phyloP scores from a whole-genome alignment of 1,284 basidiomycete genomes.

The Peniophora sp. region DNA sequence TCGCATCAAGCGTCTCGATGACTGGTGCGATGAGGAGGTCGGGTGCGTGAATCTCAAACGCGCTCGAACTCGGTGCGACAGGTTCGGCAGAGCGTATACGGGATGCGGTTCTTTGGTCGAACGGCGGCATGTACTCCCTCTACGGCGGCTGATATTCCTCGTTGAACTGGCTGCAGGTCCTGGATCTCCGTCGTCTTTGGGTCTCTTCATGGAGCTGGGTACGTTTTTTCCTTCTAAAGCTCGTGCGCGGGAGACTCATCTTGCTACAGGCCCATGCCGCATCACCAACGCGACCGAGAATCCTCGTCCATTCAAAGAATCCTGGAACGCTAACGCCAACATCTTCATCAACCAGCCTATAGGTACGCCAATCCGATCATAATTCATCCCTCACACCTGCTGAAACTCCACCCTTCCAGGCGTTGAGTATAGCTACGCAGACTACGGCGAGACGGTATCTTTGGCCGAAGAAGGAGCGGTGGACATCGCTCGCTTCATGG shows the following conservation, averaged over 20 bases:
- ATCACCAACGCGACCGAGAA: constrained; percentile 31
- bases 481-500: constrained; percentile 63
- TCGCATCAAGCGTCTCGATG: constrained; percentile 12
- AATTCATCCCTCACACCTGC: too few relatives aligned
- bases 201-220: constrained; percentile 65
- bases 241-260: neutral
- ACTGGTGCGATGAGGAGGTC: constrained; percentile 11
- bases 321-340: constrained; percentile 66
- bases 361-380: constrained; percentile 40
- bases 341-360: constrained; percentile 63
- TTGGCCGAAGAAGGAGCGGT: constrained; percentile 50
- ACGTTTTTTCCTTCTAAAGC: neutral
- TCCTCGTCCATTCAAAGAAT: constrained; percentile 47
- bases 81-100: constrained; percentile 20
- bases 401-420: too few relatives aligned
- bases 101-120: constrained; percentile 51
- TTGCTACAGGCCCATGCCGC: constrained; percentile 34
- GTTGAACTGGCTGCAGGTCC: constrained; percentile 27
- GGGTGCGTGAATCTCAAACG: neutral
- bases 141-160: neutral
- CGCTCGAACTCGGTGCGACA: neutral
- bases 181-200: constrained; percentile 47
- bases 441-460: constrained; percentile 54
- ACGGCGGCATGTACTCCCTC: constrained; percentile 35
- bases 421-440: constrained; percentile 66